Evolutionary conservation across 2,329 filamentous ascomycete species (phyloP).

Genomic region (Penicillium sclerotigenum): DNA sequence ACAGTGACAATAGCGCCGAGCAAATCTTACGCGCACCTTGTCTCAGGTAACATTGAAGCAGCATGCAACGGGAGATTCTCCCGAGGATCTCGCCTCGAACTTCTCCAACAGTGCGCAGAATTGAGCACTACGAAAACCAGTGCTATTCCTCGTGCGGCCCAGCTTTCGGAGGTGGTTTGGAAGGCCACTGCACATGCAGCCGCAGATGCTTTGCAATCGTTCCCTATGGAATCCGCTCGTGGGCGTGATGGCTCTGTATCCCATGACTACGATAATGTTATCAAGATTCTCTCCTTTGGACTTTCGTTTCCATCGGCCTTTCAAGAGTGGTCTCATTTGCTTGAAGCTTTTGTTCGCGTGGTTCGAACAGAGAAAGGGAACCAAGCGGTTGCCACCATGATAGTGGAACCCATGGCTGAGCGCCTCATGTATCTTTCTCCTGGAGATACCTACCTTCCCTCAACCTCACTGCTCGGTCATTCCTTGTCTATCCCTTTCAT

Average conservation of each 20-base stretch:
- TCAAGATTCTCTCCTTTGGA: constrained; percentile 65
- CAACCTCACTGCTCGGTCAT: constrained; percentile 32
- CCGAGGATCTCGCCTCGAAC: constrained; percentile 37
- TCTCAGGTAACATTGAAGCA: constrained; percentile 32
- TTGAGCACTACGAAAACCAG: constrained; percentile 21
- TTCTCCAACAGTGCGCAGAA: constrained; percentile 39
- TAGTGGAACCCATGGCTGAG: constrained; percentile 70
- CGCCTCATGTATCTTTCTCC: constrained; percentile 38
- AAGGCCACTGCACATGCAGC: constrained; percentile 34
- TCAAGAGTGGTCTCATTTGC: constrained; percentile 50
- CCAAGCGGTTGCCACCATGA: constrained; percentile 60
- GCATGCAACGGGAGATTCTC: constrained; percentile 35
- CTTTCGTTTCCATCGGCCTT: constrained; percentile 29
- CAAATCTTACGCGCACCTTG: constrained; percentile 28
- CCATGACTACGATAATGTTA: constrained; percentile 66
- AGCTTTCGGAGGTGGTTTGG: constrained; percentile 34
- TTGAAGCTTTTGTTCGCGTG: constrained; percentile 55
- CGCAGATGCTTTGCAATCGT: constrained; percentile 40
- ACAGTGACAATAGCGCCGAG: constrained; percentile 18
- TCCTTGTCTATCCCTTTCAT: constrained; percentile 36
- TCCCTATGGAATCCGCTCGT: constrained; percentile 39
- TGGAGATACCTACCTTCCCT: constrained; percentile 35
- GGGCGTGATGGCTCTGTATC: constrained; percentile 53
- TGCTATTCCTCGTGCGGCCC: constrained; percentile 5
- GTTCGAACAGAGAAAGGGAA: constrained; percentile 65